A percentile compares a stretch with the other conserved stretches of the same genome.
Conservation (phyloP, 2,329 filamentous ascomycete genomes). For the Diaporthe citrichinensis region DNA sequence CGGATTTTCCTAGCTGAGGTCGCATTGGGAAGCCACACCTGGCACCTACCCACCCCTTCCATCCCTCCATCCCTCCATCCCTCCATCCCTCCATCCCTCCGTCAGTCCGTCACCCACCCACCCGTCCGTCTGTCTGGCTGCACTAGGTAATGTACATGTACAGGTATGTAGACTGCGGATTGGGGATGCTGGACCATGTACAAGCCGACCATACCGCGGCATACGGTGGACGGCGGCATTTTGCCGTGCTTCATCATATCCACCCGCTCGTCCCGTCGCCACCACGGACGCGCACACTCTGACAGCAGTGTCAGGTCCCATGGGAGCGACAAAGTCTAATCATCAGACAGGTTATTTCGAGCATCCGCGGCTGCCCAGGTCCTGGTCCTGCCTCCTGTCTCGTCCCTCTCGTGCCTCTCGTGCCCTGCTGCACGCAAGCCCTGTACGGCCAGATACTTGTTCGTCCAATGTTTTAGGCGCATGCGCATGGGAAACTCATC, state of each 20-base stretch:
- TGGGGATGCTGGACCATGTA: constrained; percentile 3
- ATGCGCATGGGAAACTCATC: constrained; percentile 22
- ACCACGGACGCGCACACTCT: constrained; percentile 5
- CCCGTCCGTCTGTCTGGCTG: background rate
- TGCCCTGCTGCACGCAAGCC: background rate
- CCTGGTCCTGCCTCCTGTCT: constrained; percentile 1
- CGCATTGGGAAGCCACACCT: background rate
- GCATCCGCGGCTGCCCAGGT: constrained; percentile 21
- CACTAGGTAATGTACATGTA: too few relatives aligned
- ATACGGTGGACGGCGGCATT: background rate
- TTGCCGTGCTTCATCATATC: background rate
- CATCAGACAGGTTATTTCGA: constrained; percentile 27
- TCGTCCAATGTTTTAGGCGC: constrained; percentile 25
- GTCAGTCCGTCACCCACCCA: background rate
- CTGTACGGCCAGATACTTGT: constrained; percentile 4
- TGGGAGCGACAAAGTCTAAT: constrained; percentile 23
- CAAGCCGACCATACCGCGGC: background rate
- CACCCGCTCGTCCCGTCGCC: constrained; percentile 4
- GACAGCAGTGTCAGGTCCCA: constrained; percentile 8
- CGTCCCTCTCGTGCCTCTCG: background rate
- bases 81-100: background rate
- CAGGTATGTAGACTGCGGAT: background rate
- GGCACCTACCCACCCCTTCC: background rate
- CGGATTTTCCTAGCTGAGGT: constrained; percentile 11
- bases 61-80: background rate